Evolutionary conservation across 2,329 filamentous ascomycete genomes (phyloP), one percentile per base, ranked within the genome.

Genomic region (Nemania sp.): DNA sequence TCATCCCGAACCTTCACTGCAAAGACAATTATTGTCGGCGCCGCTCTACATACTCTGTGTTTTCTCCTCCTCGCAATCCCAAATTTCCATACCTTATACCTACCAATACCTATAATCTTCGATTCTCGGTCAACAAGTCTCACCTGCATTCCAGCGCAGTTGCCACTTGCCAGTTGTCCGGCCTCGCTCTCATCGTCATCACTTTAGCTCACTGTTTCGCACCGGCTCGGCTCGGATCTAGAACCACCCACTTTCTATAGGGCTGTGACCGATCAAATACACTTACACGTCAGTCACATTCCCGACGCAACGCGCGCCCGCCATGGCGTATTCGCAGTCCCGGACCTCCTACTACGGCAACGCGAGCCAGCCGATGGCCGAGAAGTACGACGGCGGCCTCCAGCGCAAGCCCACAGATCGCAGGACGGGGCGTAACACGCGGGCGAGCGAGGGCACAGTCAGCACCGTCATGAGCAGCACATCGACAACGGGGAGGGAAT

Each of bases 381-480:
- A 80, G 55, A 75, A 76, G 66, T 74, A 78, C 71, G 76, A 80
- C 62, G 73, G 74, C 67, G 73, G 72, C 61, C 64, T 76, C 21
- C 73, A 76, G 68, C 74, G 73, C 59, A 68, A 72, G 62, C 69
- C 73, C 39, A 77, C 74, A 49, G 70, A 75, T 64, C 78, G 78
- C 68, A 77, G 78, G 70, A 78, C 80, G 69, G 79, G 81, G 67
- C 82, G 83, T 68, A 75, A 76, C 73, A 82, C 81, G 64, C 83
- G 91, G 74, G 89, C 90, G 67, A 97, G 92, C 80, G 91, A 96
- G 78, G 92, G 92, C 74, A 96, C 91, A 65, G 89, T 92, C 76
- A 94, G 90, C 83, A 96, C 92, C 67, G 88, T 87, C 75, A 88
- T 88, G 78, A 94, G 90, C 78, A 83, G 90, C 78, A 83, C 85